Base-by-base conservation (phyloP, 768 basidiomycete genomes). In the Boletus rubropictus region DNA sequence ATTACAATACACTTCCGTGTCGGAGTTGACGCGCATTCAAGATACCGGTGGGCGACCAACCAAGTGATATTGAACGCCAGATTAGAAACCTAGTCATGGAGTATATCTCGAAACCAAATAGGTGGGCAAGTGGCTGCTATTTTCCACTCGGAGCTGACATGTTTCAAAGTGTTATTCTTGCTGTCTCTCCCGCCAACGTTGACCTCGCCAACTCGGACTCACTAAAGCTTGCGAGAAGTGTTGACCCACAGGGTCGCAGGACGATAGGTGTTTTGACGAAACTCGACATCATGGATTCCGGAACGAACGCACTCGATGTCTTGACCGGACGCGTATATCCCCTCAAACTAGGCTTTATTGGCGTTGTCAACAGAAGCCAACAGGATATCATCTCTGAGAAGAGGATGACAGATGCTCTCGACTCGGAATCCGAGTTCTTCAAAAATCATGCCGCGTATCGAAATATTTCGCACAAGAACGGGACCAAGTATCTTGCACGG, bases 171-270 rank as follows among this genome's bases (percentile, higher is more conserved):
- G 93, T 99, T 50, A 93, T 99, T 56, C 84, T 99, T 39, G 87
- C 96, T 21, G 94, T 99, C 7, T 98, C 96, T 2, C 82, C 92
- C 8, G 96, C 96, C 25, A 99, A 99, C 63, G 95, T 98, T 47
- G 96, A 99, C 67, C 82, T 99, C 47, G 96, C 96, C 61, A 99
- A 98, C 66, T 98, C 96, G 0, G 96, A 98, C 65, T 86, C 96
- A 2, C 80, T 99, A 50, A 97, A 98, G 66, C 84, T 99, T 29
- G 96, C 95, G 10, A 87, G 96, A 37, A 81, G 84, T 10, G 92
- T 98, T 39, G 96, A 99, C 60, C 89, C 95, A 0, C 91, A 96
- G 67, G 94, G 95, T 10, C 82, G 96, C 25, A 82, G 96, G 25
- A 99, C 96, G 11, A 91, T 98, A 46, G 96, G 96, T 42, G 88